Evolutionary conservation across 106 monocot species (phyloP).

Genomic region (Acanthochlamys bracteata): DNA sequence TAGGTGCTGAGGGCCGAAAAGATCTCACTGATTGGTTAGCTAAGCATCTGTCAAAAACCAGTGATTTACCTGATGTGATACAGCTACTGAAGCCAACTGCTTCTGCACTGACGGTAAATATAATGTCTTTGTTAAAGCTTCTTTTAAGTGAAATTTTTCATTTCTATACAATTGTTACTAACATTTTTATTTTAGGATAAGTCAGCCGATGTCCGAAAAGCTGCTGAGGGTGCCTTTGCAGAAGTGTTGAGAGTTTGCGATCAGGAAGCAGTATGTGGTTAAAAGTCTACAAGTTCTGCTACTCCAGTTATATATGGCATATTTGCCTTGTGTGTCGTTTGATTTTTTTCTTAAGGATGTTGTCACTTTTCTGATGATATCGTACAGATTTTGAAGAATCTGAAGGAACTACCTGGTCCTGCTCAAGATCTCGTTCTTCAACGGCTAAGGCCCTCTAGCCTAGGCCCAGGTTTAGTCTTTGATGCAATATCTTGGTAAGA

Average conservation of each 20-base stretch:
- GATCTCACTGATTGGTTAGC: slow-evolving; percentile 98
- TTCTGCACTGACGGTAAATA: slow-evolving; percentile 58
- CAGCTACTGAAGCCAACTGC: slow-evolving; percentile 75
- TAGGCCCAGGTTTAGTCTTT: slow-evolving; percentile 40
- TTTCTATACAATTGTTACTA: background rate
- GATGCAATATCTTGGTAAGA: background rate
- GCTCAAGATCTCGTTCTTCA: slow-evolving; percentile 71
- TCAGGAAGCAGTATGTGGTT: slow-evolving; percentile 64
- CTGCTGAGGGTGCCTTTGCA: slow-evolving; percentile 71
- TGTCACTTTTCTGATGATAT: background rate
- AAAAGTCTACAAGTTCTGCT: background rate
- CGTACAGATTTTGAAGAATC: slow-evolving; percentile 57
- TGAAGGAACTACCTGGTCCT: slow-evolving; percentile 78
- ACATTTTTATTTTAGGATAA: slow-evolving; percentile 58
- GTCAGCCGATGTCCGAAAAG: slow-evolving; percentile 90
- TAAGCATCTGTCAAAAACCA: slow-evolving; percentile 56
- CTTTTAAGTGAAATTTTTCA: no score
- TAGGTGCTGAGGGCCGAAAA: slow-evolving; percentile 89
- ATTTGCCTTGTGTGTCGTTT: no score
- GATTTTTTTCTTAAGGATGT: no score
- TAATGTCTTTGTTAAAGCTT: background rate
- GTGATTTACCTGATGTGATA: slow-evolving; percentile 72
- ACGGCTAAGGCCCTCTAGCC: slow-evolving; percentile 50
- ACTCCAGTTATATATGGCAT: background rate
- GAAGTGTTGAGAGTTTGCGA: slow-evolving; percentile 74